Percentiles rank a stretch among this genome's conserved stretches.
phyloP scores from a whole-genome alignment of 73 alveolate genomes.

The Blepharisma japonicum region DNA sequence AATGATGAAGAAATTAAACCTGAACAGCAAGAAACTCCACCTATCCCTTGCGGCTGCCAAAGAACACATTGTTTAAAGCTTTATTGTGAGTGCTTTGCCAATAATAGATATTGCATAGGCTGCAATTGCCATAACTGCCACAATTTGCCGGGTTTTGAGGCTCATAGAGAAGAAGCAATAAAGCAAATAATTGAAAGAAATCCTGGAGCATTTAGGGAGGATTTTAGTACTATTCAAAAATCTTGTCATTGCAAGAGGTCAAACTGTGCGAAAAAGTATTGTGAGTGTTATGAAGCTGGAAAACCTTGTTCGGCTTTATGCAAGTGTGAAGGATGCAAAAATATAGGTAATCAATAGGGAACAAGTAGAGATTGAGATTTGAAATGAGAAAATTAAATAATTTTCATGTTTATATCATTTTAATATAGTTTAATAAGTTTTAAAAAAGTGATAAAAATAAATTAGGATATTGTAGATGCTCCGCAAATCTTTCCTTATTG shows the following conservation, averaged over 20 bases:
- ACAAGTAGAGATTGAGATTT: too few relatives aligned
- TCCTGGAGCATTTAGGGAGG: slow-evolving; percentile 21
- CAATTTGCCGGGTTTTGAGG: slow-evolving; percentile 10
- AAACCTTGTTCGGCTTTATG: slow-evolving; percentile 34
- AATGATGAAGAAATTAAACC: background rate
- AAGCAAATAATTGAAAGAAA: slow-evolving; percentile 4
- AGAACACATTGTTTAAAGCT: slow-evolving; percentile 15
- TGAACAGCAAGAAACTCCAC: background rate
- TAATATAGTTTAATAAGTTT: too few relatives aligned
- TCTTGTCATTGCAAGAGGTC: slow-evolving; percentile 41
- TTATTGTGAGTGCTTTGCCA: slow-evolving; percentile 20
- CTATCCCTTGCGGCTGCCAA: slow-evolving; percentile 26
- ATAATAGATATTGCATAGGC: background rate
- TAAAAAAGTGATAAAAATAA: too few relatives aligned
- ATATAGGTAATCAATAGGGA: background rate
- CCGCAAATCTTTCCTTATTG: too few relatives aligned
- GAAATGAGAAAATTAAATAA: too few relatives aligned
- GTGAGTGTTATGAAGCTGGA: slow-evolving; percentile 44
- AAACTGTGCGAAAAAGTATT: slow-evolving; percentile 40
- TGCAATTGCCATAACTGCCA: slow-evolving; percentile 24
- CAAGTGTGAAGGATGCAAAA: slow-evolving; percentile 30
- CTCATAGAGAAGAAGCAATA: background rate
- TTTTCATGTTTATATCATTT: too few relatives aligned
- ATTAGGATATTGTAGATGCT: too few relatives aligned
- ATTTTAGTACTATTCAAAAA: background rate